These are phyloP conservation scores for Alternaria metachromatica DNA, from an alignment of 2,329 filamentous ascomycete species.

Conservation along the genomic window DNA sequence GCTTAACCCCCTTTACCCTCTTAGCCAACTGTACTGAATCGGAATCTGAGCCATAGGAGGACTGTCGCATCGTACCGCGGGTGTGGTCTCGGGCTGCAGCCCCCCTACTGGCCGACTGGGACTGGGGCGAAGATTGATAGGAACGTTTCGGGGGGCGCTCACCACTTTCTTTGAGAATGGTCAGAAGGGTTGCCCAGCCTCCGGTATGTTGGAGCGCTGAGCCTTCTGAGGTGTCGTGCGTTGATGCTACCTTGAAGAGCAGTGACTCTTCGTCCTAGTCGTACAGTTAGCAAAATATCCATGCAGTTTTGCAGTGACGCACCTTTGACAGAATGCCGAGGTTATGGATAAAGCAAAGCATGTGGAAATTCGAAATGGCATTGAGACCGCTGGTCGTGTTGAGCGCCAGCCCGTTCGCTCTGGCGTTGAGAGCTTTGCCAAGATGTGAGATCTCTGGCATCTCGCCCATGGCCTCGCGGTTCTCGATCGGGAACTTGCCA, in stretches of 20 bases:
- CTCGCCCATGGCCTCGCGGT: slow-evolving; percentile 85
- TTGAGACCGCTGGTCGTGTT: slow-evolving; percentile 69
- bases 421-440: slow-evolving; percentile 71
- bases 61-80: slow-evolving; percentile 30
- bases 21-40: slow-evolving; percentile 69
- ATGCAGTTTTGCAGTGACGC: slow-evolving; percentile 18
- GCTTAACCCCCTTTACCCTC: slow-evolving; percentile 68
- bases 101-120: slow-evolving; percentile 44
- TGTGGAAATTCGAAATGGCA: slow-evolving; percentile 89
- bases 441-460: slow-evolving; percentile 76
- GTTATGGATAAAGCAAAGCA: slow-evolving; percentile 84
- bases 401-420: slow-evolving; percentile 57
- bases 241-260: slow-evolving; percentile 82
- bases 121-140: slow-evolving; percentile 33
- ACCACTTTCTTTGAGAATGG: slow-evolving; percentile 96
- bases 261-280: slow-evolving; percentile 84
- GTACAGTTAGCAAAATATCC: slow-evolving; percentile 14
- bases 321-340: slow-evolving; percentile 88
- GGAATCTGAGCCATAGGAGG: slow-evolving; percentile 52
- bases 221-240: slow-evolving; percentile 79
- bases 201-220: slow-evolving; percentile 83
- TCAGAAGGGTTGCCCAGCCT: slow-evolving; percentile 92
- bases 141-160: slow-evolving; percentile 85
- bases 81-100: slow-evolving; percentile 45
- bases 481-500: slow-evolving; percentile 85